Evolutionary conservation across 805 yeast species (phyloP), one percentile per base, ranked within the genome.

Genomic region (Saccharomycopsis guyanensis): DNA sequence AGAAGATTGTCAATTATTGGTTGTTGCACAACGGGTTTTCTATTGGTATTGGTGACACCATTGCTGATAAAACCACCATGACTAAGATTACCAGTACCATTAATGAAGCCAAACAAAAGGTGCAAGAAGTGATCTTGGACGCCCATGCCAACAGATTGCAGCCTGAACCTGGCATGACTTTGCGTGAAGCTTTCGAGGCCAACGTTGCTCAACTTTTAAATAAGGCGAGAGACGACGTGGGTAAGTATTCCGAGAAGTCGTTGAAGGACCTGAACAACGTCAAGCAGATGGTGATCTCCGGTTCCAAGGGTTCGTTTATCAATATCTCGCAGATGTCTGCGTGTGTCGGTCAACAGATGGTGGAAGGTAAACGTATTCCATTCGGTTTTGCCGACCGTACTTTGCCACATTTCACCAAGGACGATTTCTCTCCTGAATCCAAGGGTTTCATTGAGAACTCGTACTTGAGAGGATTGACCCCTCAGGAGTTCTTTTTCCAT

Each of bases 311-410:
- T 73, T 93, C 98, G 13, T 93, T 91, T 66, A 93, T 93, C 66
- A 93, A 93, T 65, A 93, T 93, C 64, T 95, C 99, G 20, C 97
- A 89, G 70, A 93, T 93, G 98, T 88, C 97, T 35, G 98, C 98
- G 8, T 93, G 98, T 83, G 98, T 93, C 24, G 98, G 98, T 59
- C 99, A 93, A 68, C 99, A 93, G 65, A 93, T 95, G 68, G 98
- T 93, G 39, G 98, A 93, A 71, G 99, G 99, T 78, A 93, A 86
- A 66, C 95, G 99, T 76, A 91, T 93, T 70, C 94, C 96, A 20
- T 93, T 86, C 58, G 99, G 99, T 38, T 93, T 93, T 62, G 80
- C 87, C 34, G 97, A 93, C 64, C 83, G 99, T 69, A 82, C 97
- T 1, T 71, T 93, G 59, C 99, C 99, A 10, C 99, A 93, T 66